phyloP scores from a whole-genome alignment of 2,329 filamentous ascomycete species.

The Aspergillus proliferans region DNA sequence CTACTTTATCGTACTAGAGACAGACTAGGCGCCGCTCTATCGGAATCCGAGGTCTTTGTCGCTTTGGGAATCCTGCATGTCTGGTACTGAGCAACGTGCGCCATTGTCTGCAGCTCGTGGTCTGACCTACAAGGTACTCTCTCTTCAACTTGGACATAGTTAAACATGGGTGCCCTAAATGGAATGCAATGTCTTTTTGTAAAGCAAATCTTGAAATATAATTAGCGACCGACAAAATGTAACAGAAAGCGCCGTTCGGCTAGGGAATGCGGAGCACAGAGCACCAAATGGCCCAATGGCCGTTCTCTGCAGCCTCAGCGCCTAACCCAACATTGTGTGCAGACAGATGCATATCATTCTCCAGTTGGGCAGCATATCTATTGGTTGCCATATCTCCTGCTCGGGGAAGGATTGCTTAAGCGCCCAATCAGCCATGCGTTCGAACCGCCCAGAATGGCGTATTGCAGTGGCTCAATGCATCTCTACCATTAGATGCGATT shows the following conservation, averaged over 20 bases:
- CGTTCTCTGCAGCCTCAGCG: no score
- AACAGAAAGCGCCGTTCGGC: no score
- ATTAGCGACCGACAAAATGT: no score
- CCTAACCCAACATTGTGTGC: not conserved
- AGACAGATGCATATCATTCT: not conserved
- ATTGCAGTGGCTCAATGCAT: not conserved
- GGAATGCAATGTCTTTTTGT: no score
- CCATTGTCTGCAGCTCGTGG: not conserved
- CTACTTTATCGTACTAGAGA: not conserved
- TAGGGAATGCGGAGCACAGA: no score
- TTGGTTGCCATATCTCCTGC: not conserved
- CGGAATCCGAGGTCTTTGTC: not conserved
- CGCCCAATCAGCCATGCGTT: slow-evolving; percentile 5
- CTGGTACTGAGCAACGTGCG: no score
- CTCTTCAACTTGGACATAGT: no score
- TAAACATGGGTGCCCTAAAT: no score
- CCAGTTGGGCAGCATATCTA: not conserved
- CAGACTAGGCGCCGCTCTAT: not conserved
- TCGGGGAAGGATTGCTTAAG: not conserved
- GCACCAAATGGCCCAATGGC: no score
- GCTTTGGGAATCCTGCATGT: not conserved
- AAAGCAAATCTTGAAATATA: no score
- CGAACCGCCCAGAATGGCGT: slow-evolving; percentile 6
- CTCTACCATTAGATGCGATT: not conserved
- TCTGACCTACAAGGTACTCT: not conserved